Base-by-base conservation (phyloP, 768 basidiomycete species). In the Pleurotus djamor region DNA sequence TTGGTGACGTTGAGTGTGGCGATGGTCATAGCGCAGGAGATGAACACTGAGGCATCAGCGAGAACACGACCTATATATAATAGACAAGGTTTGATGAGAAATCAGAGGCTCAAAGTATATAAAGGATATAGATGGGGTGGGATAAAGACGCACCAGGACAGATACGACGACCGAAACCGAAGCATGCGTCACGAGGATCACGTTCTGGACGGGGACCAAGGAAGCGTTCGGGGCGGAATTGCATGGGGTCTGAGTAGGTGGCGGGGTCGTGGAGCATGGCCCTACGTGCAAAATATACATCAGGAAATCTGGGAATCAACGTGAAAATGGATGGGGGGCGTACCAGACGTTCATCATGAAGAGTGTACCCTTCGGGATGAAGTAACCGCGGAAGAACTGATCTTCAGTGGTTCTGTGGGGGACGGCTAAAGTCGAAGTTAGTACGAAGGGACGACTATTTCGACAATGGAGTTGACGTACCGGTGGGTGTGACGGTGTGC, bases 1-100 rank as follows among this genome's bases (percentile, higher is more conserved):
- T 71, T 72, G 1, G 71, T 68, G 49, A 78, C 70, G 7, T 78
- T 64, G 12, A 76, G 73, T 4, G 59, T 71, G 0, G 75, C 74
- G 0, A 76, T 54, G 13, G 73, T 69, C 72, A 69, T 72, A 1
- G 67, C 75, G 16, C 63, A 65, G 0, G 70, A 69, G 34, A 76
- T 65, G 69, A 74, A 76, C 4, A 73, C 38, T 0, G 73, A 72
- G 4, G 70, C 71, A 37, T 76, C 74, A 2, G 72, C 74, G 55
- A 76, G 56, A 48, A 72, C 61, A 63, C 72, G 14, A 3, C 72
- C 74, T 72, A 41, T 54, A 47, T 7, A 16, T 34, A 32, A 28
- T 32, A 14, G 43, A 28, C 21, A 17, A 3, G 6, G 33, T 33
- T 32, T 34, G 17, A 38, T 17, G 38, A 6, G 38, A 14, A 43